Evolutionary conservation across 1,139 yeast genomes (phyloP).

Genomic region (Nakaseomyces kungkrabaensis): DNA sequence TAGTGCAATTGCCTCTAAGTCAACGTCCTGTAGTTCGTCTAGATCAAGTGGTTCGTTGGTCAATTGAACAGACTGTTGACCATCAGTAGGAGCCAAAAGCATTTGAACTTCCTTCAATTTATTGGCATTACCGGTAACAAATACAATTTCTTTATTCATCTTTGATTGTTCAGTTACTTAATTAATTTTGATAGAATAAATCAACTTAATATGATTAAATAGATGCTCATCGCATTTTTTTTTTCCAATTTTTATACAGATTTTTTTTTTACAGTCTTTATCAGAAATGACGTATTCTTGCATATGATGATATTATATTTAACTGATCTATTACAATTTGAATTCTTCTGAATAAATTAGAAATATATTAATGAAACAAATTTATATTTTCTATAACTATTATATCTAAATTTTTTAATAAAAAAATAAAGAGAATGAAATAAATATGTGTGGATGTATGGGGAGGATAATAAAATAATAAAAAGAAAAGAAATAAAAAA

Average conservation of each 20-base stretch:
- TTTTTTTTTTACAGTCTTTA: too few relatives aligned
- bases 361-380: background rate
- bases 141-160: constrained; percentile 24
- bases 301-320: too few relatives aligned
- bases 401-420: background rate
- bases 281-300: too few relatives aligned
- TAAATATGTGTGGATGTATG: background rate
- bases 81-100: constrained; percentile 39
- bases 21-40: constrained; percentile 82
- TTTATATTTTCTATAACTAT: background rate
- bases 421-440: background rate
- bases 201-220: too few relatives aligned
- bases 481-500: background rate
- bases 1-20: constrained; percentile 64
- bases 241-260: too few relatives aligned
- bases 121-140: constrained; percentile 83
- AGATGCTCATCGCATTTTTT: too few relatives aligned
- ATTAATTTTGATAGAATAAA: too few relatives aligned
- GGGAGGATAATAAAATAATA: background rate
- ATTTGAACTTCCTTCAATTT: constrained; percentile 77
- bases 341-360: background rate
- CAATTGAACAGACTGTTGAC: constrained; percentile 37
- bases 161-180: background rate
- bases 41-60: constrained; percentile 61
- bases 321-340: too few relatives aligned